Evolutionary conservation across 129 eudicot genomes (phyloP), one percentile per base, ranked within the genome.

Genomic region (Saposhnikovia divaricata): DNA sequence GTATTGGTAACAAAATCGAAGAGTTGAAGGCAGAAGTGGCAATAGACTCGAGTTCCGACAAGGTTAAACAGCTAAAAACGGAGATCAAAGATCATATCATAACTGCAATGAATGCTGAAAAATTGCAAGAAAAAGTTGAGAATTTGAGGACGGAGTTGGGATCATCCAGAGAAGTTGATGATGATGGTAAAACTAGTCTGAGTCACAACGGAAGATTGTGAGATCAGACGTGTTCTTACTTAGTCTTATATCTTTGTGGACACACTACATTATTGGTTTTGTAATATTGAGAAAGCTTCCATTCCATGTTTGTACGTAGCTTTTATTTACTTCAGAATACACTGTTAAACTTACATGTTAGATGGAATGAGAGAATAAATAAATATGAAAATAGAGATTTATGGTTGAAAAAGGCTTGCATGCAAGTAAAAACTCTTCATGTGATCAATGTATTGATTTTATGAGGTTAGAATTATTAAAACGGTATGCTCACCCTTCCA

Each of bases 51-150:
- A 76, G 40, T 69, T 75, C 83, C 21, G 81, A 84, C 6, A 80
- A 80, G 59, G 83, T 51, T 7, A 76, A 76, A 31, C 77, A 66
- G 74, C 27, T 84, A 75, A 75, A 81, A 78, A n/a, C n/a, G n/a
- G n/a, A n/a, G n/a, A n/a, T n/a, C n/a, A n/a, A n/a, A n/a, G n/a
- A n/a, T n/a, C n/a, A n/a, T n/a, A n/a, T n/a, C n/a, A n/a, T n/a
- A n/a, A n/a, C n/a, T n/a, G n/a, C n/a, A n/a, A n/a, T n/a, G n/a
- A n/a, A n/a, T n/a, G 76, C 45, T 14, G 31, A 68, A 39, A 48
- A 70, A 2, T 34, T 80, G n/a, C 77, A 84, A 28, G 83, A 66
- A 68, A 83, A 68, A 51, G 76, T 68, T 23, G 80, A 83, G 48
- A 76, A 37, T 51, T 51, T 76, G 59, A 76, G 68, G 59, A 50